A percentile compares a stretch with the other conserved stretches of the same genome.
These are phyloP conservation scores for Fusarium mundagurra DNA, from an alignment of 2,329 filamentous ascomycete genomes.

Conservation along the genomic window DNA sequence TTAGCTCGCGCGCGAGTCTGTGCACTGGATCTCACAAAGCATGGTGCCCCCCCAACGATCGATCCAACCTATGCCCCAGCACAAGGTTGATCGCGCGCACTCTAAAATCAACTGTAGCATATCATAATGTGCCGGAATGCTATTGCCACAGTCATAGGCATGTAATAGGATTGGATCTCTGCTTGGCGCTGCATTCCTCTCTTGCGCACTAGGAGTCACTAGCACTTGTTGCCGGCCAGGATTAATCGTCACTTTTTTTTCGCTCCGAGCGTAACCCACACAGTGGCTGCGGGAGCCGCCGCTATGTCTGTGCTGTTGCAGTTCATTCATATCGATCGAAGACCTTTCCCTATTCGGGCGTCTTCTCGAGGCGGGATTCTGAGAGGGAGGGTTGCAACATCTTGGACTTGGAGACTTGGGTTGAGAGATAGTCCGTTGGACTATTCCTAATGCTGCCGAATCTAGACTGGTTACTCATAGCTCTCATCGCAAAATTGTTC, in stretches of 20 bases:
- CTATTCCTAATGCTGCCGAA: background rate
- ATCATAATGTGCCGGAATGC: background rate
- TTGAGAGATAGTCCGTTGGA: background rate
- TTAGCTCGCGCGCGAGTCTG: background rate
- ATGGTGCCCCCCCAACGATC: background rate
- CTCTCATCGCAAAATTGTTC: background rate
- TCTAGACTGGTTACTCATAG: background rate
- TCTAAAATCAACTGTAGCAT: background rate
- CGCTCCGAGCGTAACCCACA: background rate
- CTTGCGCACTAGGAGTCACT: background rate
- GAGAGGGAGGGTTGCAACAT: background rate
- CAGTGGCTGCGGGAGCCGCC: constrained; percentile 9
- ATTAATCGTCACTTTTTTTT: background rate
- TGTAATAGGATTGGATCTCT: constrained; percentile 11
- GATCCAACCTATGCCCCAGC: background rate
- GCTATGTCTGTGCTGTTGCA: background rate
- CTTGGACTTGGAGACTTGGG: background rate
- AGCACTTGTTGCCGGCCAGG: background rate
- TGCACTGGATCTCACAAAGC: background rate
- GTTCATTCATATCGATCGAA: background rate
- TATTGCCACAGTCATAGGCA: background rate
- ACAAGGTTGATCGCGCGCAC: background rate
- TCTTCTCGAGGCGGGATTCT: background rate
- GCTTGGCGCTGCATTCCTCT: background rate
- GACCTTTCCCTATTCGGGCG: background rate